Conservation (phyloP, 306 rosid genomes). For the Acacia acuminata region DNA sequence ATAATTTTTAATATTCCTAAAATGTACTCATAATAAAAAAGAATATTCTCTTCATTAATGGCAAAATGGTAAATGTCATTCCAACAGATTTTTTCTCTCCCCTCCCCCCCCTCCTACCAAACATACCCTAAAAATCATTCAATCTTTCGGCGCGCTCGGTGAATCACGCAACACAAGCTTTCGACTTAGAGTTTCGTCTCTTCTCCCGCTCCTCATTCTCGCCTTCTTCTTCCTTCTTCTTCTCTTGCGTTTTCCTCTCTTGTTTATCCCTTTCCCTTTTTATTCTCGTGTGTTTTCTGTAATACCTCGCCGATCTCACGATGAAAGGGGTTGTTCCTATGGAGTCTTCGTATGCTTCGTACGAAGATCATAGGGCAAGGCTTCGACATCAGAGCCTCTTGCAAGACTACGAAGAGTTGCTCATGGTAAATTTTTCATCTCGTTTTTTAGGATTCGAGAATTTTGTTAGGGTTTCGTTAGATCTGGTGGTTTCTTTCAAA, state of each 20-base stretch:
- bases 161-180: too few relatives aligned
- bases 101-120: too few relatives aligned
- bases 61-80: too few relatives aligned
- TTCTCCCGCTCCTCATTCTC: too few relatives aligned
- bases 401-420: constrained; percentile 77
- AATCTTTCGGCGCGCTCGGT: too few relatives aligned
- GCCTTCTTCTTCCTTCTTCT: background rate
- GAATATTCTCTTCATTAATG: too few relatives aligned
- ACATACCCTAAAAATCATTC: too few relatives aligned
- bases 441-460: constrained; percentile 7
- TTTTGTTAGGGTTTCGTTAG: constrained; percentile 35
- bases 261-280: constrained; percentile 24
- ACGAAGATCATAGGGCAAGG: constrained; percentile 57
- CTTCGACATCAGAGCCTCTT: constrained; percentile 82
- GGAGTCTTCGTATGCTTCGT: constrained; percentile 45
- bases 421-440: constrained; percentile 54
- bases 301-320: constrained; percentile 27
- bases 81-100: too few relatives aligned
- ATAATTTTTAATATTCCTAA: too few relatives aligned
- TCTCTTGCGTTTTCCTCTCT: constrained; percentile 31
- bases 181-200: too few relatives aligned
- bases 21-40: too few relatives aligned
- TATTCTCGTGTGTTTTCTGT: constrained; percentile 20
- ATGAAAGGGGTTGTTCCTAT: constrained; percentile 62
- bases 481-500: constrained; percentile 48